phyloP scores from a whole-genome alignment of 306 rosid genomes.

The Cucumis melo region DNA sequence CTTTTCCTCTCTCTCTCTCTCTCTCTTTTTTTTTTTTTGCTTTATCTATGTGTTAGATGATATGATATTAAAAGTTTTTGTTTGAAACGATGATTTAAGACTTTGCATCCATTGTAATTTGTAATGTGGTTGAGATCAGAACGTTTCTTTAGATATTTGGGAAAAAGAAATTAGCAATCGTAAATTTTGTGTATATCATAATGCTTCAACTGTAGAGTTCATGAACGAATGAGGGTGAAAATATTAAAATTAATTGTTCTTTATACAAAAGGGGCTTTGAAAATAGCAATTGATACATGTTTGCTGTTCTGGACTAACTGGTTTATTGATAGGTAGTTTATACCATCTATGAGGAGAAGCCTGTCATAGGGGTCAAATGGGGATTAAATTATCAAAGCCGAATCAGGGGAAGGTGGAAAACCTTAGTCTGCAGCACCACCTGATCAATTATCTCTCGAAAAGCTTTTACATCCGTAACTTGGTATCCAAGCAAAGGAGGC shows the following conservation, averaged over 20 bases:
- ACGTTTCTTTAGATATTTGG: not conserved
- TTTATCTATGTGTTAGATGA: too few species aligned
- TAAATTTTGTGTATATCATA: not conserved
- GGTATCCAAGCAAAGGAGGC: constrained; percentile 80
- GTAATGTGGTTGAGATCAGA: not conserved
- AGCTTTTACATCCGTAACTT: constrained; percentile 63
- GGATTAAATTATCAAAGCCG: constrained; percentile 43
- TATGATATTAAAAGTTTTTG: too few species aligned
- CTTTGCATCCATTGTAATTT: not conserved
- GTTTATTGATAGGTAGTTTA: constrained; percentile 18
- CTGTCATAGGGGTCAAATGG: constrained; percentile 43
- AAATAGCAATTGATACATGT: not conserved
- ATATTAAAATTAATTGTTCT: not conserved
- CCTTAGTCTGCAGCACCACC: constrained; percentile 34
- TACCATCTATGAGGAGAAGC: constrained; percentile 12
- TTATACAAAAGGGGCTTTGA: not conserved
- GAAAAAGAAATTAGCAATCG: not conserved
- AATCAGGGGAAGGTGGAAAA: constrained; percentile 22
- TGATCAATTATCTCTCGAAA: constrained; percentile 54
- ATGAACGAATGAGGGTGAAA: not conserved
- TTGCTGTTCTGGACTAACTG: not conserved
- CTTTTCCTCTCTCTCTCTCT: too few species aligned
- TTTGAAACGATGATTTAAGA: too few species aligned
- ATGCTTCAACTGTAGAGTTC: not conserved
- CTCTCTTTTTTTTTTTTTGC: too few species aligned